Conservation (phyloP, 805 yeast genomes). For the Nakazawaea populi region DNA sequence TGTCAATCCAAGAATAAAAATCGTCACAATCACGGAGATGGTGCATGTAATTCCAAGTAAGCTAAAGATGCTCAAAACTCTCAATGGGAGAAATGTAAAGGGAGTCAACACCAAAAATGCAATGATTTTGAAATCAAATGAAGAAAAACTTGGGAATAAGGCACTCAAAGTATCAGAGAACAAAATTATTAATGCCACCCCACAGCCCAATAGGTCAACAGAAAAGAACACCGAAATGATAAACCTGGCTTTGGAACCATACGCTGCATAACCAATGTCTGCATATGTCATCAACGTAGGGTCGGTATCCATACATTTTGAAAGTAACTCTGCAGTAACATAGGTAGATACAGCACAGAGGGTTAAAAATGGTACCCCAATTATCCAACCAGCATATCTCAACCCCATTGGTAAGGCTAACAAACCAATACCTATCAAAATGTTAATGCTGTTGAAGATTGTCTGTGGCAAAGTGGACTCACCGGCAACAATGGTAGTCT, state of each 20-base stretch:
- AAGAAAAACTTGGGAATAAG: constrained; percentile 47
- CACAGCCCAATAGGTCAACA: constrained; percentile 72
- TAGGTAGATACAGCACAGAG: constrained; percentile 63
- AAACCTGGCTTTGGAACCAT: constrained; percentile 70
- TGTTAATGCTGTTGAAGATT: constrained; percentile 59
- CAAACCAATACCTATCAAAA: constrained; percentile 63
- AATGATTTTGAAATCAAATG: constrained; percentile 54
- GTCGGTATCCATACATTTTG: constrained; percentile 75
- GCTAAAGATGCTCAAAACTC: constrained; percentile 48
- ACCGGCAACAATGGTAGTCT: constrained; percentile 68
- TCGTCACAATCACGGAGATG: constrained; percentile 38
- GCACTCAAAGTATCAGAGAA: constrained; percentile 84
- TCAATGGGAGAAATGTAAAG: constrained; percentile 59
- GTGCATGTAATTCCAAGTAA: constrained; percentile 54
- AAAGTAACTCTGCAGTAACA: constrained; percentile 70
- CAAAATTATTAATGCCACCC: constrained; percentile 73
- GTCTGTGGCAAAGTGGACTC: constrained; percentile 77
- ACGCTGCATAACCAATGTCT: constrained; percentile 82
- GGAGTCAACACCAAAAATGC: constrained; percentile 74
- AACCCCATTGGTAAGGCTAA: constrained; percentile 63
- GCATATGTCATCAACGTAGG: constrained; percentile 81
- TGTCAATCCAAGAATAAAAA: constrained; percentile 40
- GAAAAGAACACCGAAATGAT: constrained; percentile 71
- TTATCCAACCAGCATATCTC: constrained; percentile 56
- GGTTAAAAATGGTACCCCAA: constrained; percentile 55